Evolutionary conservation across 1,284 basidiomycete genomes (phyloP).

Genomic region (Irpex lacteus): DNA sequence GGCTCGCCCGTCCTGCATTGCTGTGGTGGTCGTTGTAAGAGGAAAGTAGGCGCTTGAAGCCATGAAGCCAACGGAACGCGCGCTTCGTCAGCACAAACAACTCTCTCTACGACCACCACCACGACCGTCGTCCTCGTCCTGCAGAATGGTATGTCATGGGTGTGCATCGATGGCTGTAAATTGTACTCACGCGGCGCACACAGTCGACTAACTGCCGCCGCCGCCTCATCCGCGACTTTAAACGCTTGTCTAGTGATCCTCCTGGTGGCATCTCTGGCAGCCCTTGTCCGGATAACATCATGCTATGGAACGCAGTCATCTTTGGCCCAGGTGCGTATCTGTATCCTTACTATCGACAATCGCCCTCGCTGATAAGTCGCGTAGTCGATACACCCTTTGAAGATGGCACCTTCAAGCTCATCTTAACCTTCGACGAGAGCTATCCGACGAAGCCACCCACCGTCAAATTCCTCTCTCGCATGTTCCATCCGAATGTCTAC

Average conservation of each 20-base stretch:
- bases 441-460: conserved; percentile 98
- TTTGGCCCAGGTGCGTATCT: conserved; percentile 85
- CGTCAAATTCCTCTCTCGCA: conserved; percentile 94
- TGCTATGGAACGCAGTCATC: conserved; percentile 99
- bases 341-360: background rate
- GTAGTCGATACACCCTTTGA: conserved; percentile 97
- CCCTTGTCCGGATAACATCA: conserved; percentile 97
- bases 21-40: background rate
- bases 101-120: background rate
- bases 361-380: too few species aligned
- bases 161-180: background rate
- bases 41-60: background rate
- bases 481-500: conserved; percentile 99
- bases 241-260: conserved; percentile 90
- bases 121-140: background rate
- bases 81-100: background rate
- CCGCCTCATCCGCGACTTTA: conserved; percentile 94
- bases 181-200: background rate
- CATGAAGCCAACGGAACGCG: background rate
- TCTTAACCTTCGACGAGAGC: conserved; percentile 94
- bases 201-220: conserved; percentile 89
- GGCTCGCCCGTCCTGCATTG: conserved; percentile 55
- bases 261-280: conserved; percentile 96
- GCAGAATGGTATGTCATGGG: background rate
- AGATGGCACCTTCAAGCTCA: conserved; percentile 96